Percentiles rank a stretch among this genome's conserved stretches.
Evolutionary conservation across 805 yeast species (phyloP).

Genomic region (Metschnikowia sp.): DNA sequence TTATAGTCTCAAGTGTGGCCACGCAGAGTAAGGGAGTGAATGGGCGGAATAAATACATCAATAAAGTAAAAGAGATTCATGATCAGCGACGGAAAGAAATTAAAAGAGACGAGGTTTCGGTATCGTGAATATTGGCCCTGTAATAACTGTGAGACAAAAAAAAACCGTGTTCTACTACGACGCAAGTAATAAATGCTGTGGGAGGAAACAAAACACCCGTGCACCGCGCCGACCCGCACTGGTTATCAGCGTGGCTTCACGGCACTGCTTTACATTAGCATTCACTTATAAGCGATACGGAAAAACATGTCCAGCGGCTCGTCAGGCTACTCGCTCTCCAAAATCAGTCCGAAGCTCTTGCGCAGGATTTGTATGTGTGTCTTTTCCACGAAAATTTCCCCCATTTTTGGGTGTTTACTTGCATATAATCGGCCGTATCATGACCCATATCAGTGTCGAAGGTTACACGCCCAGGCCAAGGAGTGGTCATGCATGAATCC

Average conservation of each 20-base stretch:
- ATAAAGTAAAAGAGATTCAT: too few species aligned
- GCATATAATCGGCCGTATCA: too few species aligned
- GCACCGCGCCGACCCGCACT: not conserved
- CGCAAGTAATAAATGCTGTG: too few species aligned
- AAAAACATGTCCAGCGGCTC: conserved; percentile 12
- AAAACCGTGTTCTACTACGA: too few species aligned
- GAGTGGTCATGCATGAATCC: too few species aligned
- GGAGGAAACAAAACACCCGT: not conserved
- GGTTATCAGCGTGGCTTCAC: not conserved
- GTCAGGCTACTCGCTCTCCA: conserved; percentile 36
- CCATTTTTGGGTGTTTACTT: not conserved
- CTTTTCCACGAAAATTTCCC: not conserved
- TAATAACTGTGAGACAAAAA: too few species aligned
- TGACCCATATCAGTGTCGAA: not conserved
- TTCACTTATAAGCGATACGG: not conserved
- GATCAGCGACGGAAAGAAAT: too few species aligned
- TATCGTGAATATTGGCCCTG: too few species aligned
- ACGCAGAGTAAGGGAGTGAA: too few species aligned
- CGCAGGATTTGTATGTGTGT: conserved; percentile 40
- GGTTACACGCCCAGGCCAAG: not conserved
- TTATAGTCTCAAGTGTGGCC: too few species aligned
- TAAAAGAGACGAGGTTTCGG: too few species aligned
- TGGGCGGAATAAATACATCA: too few species aligned
- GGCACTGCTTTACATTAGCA: not conserved
- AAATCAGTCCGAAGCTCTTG: conserved; percentile 45